Conservation (phyloP, 2,329 filamentous ascomycete genomes). For the Diplocarpon rosae region DNA sequence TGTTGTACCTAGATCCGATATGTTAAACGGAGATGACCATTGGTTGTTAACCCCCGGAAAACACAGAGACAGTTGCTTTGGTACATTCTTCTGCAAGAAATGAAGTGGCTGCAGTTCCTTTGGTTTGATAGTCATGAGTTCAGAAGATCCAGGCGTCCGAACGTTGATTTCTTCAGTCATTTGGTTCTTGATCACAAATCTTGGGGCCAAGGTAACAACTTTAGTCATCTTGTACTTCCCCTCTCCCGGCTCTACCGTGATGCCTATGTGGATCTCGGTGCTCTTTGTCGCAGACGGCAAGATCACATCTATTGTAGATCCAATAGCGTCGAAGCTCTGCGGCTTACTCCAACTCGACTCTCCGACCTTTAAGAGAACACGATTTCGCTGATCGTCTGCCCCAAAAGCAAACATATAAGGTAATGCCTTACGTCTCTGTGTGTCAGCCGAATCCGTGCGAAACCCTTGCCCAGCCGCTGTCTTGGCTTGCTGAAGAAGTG, state of each 20-base stretch:
- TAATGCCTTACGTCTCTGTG: conserved; percentile 57
- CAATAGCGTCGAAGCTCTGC: conserved; percentile 95
- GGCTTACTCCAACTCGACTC: conserved; percentile 95
- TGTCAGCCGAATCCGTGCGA: conserved; percentile 35
- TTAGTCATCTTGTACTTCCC: conserved; percentile 98
- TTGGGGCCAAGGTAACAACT: conserved; percentile 82
- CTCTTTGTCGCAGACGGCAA: conserved; percentile 58
- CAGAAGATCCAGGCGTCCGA: conserved; percentile 83
- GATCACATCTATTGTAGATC: conserved; percentile 80
- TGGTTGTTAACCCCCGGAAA: conserved; percentile 92
- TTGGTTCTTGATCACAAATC: conserved; percentile 91
- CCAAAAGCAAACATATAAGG: conserved; percentile 96
- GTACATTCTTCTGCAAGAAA: conserved; percentile 71
- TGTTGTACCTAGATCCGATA: conserved; percentile 83
- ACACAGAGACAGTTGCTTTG: conserved; percentile 86
- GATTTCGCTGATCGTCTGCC: conserved; percentile 81
- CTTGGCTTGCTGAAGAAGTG: conserved; percentile 72
- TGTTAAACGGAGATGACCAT: conserved; percentile 97
- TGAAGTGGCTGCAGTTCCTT: conserved; percentile 79
- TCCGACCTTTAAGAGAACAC: conserved; percentile 75
- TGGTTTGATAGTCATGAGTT: conserved; percentile 64
- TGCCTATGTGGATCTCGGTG: conserved; percentile 81
- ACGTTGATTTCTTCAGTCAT: conserved; percentile 80
- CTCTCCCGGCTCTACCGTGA: conserved; percentile 80
- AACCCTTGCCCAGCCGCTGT: conserved; percentile 73